Evolutionary conservation across 169 alveolate species (phyloP).

Genomic region (Plasmodium yoelii): DNA sequence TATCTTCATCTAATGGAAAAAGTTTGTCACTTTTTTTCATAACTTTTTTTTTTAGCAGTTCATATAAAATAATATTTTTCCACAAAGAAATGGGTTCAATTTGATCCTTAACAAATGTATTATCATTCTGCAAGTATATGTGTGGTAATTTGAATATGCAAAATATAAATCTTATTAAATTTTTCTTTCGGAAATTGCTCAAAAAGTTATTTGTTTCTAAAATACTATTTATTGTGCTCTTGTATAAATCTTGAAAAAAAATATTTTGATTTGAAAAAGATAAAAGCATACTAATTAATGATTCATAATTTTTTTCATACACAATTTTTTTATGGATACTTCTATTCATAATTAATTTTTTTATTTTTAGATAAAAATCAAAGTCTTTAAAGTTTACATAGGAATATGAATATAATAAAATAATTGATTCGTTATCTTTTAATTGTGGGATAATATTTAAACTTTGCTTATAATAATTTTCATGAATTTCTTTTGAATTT

Average conservation of each 20-base stretch:
- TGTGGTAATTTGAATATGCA: slow-evolving; percentile 65
- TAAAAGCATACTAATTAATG: slow-evolving; percentile 49
- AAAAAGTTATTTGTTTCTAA: slow-evolving; percentile 21
- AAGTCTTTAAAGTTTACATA: slow-evolving; percentile 38
- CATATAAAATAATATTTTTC: slow-evolving; percentile 67
- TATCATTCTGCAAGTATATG: slow-evolving; percentile 8
- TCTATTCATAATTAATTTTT: slow-evolving; percentile 45
- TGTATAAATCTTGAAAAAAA: slow-evolving; percentile 46
- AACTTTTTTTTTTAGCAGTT: slow-evolving; percentile 57
- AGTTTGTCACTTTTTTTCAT: slow-evolving; percentile 20
- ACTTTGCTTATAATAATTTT: slow-evolving; percentile 41
- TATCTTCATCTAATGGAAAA: not conserved
- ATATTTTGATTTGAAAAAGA: slow-evolving; percentile 69
- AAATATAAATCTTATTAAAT: slow-evolving; percentile 45
- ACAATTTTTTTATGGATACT: slow-evolving; percentile 25
- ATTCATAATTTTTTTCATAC: slow-evolving; percentile 26
- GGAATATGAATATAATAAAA: slow-evolving; percentile 57
- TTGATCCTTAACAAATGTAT: not conserved
- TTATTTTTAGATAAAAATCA: slow-evolving; percentile 54
- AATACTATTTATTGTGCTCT: slow-evolving; percentile 38
- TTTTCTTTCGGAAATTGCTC: slow-evolving; percentile 20
- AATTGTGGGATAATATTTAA: slow-evolving; percentile 23
- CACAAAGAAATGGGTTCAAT: not conserved
- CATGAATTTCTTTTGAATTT: slow-evolving; percentile 33
- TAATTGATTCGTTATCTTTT: slow-evolving; percentile 39